Evolutionary conservation across 2,329 filamentous ascomycete species (phyloP).

Genomic region (Aspergillus chevalieri): DNA sequence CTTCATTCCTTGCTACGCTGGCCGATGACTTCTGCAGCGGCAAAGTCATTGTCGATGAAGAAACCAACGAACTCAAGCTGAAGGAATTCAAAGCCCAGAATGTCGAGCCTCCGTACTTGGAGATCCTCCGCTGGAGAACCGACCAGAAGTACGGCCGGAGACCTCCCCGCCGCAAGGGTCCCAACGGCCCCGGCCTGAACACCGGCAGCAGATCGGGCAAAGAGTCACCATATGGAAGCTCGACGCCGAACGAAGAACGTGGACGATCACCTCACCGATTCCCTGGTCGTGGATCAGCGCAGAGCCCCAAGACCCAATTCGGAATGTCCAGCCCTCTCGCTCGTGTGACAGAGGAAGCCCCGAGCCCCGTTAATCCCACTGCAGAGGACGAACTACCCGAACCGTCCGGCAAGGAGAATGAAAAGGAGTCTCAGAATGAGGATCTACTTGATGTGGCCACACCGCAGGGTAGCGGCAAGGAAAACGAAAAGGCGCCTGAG

Average conservation of each 20-base stretch:
- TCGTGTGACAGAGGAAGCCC: slow-evolving; percentile 42
- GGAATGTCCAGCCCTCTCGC: slow-evolving; percentile 42
- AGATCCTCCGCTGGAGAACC: slow-evolving; percentile 88
- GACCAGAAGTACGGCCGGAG: slow-evolving; percentile 85
- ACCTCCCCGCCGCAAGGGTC: slow-evolving; percentile 44
- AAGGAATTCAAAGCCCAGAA: slow-evolving; percentile 83
- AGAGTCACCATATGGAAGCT: slow-evolving; percentile 50
- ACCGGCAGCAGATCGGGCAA: slow-evolving; percentile 42
- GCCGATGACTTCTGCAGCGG: slow-evolving; percentile 87
- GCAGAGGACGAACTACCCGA: slow-evolving; percentile 30
- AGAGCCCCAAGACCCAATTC: slow-evolving; percentile 40
- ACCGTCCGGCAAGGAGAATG: slow-evolving; percentile 23
- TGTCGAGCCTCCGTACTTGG: slow-evolving; percentile 88
- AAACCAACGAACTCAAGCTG: slow-evolving; percentile 83
- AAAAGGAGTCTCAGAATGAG: slow-evolving; percentile 26
- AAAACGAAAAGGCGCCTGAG: slow-evolving; percentile 22
- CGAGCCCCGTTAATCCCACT: slow-evolving; percentile 28
- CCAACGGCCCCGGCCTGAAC: slow-evolving; percentile 49
- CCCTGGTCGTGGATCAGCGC: slow-evolving; percentile 35
- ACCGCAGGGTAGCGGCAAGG: slow-evolving; percentile 29
- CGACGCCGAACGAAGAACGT: slow-evolving; percentile 40
- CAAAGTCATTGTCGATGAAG: slow-evolving; percentile 89
- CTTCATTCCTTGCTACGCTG: slow-evolving; percentile 73
- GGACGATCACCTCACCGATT: slow-evolving; percentile 46
- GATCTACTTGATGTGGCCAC: slow-evolving; percentile 38